These are phyloP conservation scores for Mycena chlorophos DNA, from an alignment of 768 basidiomycete species.

Conservation along the genomic window DNA sequence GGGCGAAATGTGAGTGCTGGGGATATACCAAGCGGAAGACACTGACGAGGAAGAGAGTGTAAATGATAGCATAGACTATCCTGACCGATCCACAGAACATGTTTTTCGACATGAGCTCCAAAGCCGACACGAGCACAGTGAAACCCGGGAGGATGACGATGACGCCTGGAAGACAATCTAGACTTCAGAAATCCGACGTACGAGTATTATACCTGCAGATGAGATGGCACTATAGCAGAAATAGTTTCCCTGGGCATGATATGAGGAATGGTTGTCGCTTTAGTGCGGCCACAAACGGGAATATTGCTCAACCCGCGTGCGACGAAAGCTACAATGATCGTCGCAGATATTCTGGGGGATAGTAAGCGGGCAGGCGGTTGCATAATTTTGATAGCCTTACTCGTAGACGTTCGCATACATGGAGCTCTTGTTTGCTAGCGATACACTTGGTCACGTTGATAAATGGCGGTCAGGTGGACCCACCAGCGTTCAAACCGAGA, in stretches of 20 bases:
- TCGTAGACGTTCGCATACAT: constrained; percentile 97
- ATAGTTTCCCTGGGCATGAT: constrained; percentile 43
- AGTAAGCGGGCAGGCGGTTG: neutral
- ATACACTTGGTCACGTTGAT: neutral
- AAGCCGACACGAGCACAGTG: constrained; percentile 60
- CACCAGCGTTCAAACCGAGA: constrained; percentile 67
- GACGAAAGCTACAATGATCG: constrained; percentile 81
- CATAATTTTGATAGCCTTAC: constrained; percentile 47
- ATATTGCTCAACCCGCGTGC: constrained; percentile 79
- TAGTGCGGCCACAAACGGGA: constrained; percentile 29
- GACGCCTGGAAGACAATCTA: constrained; percentile 36
- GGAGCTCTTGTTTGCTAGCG: constrained; percentile 70
- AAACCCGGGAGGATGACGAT: constrained; percentile 91
- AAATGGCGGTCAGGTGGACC: neutral
- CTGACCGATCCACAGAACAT: constrained; percentile 80
- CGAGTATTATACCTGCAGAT: constrained; percentile 57
- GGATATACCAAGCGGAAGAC: neutral
- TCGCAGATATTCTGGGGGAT: constrained; percentile 77
- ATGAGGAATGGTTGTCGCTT: neutral
- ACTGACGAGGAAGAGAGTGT: constrained; percentile 74
- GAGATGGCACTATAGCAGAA: constrained; percentile 93
- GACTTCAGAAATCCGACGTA: neutral
- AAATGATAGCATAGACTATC: constrained; percentile 84
- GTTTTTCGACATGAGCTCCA: constrained; percentile 80
- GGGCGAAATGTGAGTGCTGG: neutral